phyloP scores from a whole-genome alignment of 805 yeast genomes.

The Candida glaebosa region DNA sequence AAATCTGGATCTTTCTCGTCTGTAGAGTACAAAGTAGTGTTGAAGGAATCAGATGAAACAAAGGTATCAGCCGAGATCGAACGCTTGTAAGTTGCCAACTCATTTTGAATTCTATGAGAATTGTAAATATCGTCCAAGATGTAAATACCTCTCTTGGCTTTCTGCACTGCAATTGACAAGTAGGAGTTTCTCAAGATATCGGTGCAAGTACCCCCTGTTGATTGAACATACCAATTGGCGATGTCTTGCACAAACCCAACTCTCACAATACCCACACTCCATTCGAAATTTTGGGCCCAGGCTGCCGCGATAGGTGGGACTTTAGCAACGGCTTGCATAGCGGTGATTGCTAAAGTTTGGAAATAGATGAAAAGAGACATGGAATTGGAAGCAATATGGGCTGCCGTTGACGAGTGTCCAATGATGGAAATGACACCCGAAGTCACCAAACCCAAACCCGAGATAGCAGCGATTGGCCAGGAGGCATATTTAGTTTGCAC shows the following conservation, averaged over 20 bases:
- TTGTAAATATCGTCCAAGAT: slow-evolving; percentile 13
- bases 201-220: slow-evolving; percentile 89
- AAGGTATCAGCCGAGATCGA: slow-evolving; percentile 35
- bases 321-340: slow-evolving; percentile 91
- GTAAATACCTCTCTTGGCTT: slow-evolving; percentile 29
- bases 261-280: slow-evolving; percentile 91
- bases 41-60: slow-evolving; percentile 39
- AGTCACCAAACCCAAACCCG: slow-evolving; percentile 82
- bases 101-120: slow-evolving; percentile 9
- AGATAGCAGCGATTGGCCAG: slow-evolving; percentile 93
- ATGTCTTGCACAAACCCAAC: slow-evolving; percentile 75
- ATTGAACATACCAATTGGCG: slow-evolving; percentile 90
- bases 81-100: slow-evolving; percentile 3
- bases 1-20: slow-evolving; percentile 61
- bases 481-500: slow-evolving; percentile 89
- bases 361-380: slow-evolving; percentile 89
- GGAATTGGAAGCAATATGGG: slow-evolving; percentile 96
- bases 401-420: slow-evolving; percentile 90
- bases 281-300: slow-evolving; percentile 94
- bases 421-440: slow-evolving; percentile 83
- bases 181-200: slow-evolving; percentile 64
- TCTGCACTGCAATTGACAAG: slow-evolving; percentile 84
- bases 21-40: slow-evolving; percentile 56
- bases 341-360: slow-evolving; percentile 86
- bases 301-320: slow-evolving; percentile 98